Conservation (phyloP, 2,329 filamentous ascomycete species). For the Beauveria sp. region DNA sequence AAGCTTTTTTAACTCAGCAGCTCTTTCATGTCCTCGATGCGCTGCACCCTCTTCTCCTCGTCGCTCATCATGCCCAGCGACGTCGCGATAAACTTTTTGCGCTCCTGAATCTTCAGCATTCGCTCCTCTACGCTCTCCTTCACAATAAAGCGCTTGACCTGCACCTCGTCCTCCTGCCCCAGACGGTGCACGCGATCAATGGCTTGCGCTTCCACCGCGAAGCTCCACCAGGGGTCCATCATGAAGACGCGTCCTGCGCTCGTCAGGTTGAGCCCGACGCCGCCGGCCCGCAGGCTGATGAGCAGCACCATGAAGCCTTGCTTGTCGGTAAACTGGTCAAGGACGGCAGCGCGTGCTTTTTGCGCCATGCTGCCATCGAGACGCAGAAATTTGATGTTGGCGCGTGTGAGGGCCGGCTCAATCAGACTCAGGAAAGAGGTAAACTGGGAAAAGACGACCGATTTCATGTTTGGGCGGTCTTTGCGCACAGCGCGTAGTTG, state of each 20-base stretch:
- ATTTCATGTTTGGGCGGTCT: conserved; percentile 65
- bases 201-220: conserved; percentile 90
- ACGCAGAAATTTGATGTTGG: conserved; percentile 72
- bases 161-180: conserved; percentile 82
- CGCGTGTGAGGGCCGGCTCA: conserved; percentile 65
- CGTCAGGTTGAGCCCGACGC: conserved; percentile 89
- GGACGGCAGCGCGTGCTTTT: conserved; percentile 70
- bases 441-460: conserved; percentile 94
- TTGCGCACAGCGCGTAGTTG: conserved; percentile 64
- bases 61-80: conserved; percentile 91
- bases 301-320: conserved; percentile 66
- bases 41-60: conserved; percentile 82
- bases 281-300: conserved; percentile 79
- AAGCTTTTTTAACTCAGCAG: conserved; percentile 53
- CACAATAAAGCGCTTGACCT: conserved; percentile 82
- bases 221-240: conserved; percentile 99
- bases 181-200: conserved; percentile 97
- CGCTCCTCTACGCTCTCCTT: conserved; percentile 88
- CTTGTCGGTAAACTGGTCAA: conserved; percentile 59
- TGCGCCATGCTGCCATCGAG: conserved; percentile 89
- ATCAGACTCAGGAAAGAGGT: conserved; percentile 93
- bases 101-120: conserved; percentile 88
- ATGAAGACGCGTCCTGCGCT: conserved; percentile 86
- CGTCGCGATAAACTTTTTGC: conserved; percentile 95
- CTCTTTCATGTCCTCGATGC: conserved; percentile 91